Evolutionary conservation across 2,329 filamentous ascomycete genomes (phyloP), one percentile per base, ranked within the genome.

Genomic region (Taxawa tesnikishii): DNA sequence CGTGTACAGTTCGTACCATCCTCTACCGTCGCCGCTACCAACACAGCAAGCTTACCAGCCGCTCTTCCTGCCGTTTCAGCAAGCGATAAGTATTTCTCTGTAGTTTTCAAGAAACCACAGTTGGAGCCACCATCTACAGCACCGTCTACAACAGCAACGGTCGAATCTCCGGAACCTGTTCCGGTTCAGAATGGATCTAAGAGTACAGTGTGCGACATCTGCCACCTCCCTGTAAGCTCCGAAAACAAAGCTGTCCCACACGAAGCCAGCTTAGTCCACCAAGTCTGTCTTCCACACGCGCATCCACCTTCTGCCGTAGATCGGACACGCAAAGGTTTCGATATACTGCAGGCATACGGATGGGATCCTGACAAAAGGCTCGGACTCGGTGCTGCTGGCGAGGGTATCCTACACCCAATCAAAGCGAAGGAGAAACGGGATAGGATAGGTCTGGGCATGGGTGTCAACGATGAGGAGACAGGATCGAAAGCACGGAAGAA

Each of bases 361-460:
- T 87, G 79, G 74, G 76, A 87, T 44, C 78, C 80, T 0, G 81
- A 87, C 53, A 63, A 73, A 16, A 64, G 83, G 3, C 55, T 60
- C 11, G 87, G 87, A 0, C 64, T 94, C 0, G 87, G 87, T 0
- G 69, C 69, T 7, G 58, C 61, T 2, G 76, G 80, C 1, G 59
- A 67, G 46, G 87, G 87, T 3, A 77, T 83, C 38, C 65, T 78
- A 25, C 77, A 75, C 42, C 87, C 87, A 1, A 65, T 94, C 40
- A 84, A 84, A 50, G 62, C 72, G 1, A 69, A 66, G 37, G 61
- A 69, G 33, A 94, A 94, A 56, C 69, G 76, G 26, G 74, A 88
- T 49, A 84, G 70, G 3, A 60, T 80, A 6, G 88, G 87, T 0
- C 55, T 94, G 15, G 84, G 85, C 11, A 26, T 33, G 21, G 26